These are phyloP conservation scores for Lepidopterella palustris DNA, from an alignment of 495 filamentous ascomycete species.

Conservation along the genomic window DNA sequence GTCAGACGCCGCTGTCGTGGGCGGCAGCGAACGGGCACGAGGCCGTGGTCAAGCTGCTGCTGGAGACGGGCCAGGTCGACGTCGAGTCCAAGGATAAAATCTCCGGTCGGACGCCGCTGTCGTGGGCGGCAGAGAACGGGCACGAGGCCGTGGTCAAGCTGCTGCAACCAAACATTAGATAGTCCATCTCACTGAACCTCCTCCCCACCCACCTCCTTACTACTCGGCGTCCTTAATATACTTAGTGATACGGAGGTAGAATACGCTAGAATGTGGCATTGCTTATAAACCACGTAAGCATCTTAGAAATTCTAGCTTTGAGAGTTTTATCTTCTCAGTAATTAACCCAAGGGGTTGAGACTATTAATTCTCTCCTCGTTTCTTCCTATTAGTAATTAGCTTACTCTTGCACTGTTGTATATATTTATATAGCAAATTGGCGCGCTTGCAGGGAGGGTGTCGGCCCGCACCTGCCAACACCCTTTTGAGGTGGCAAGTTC, in stretches of 20 bases:
- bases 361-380: background rate
- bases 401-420: background rate
- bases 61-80: too few relatives aligned
- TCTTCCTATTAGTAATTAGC: background rate
- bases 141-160: too few relatives aligned
- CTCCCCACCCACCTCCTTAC: background rate
- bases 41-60: too few relatives aligned
- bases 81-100: too few relatives aligned
- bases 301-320: background rate
- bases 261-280: background rate
- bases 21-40: too few relatives aligned
- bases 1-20: too few relatives aligned
- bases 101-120: too few relatives aligned
- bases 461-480: too few relatives aligned
- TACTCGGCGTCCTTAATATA: background rate
- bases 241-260: background rate
- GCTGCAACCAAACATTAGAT: slow-evolving; percentile 1
- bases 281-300: background rate
- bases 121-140: too few relatives aligned
- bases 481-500: background rate
- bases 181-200: background rate
- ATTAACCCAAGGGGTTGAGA: background rate
- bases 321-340: background rate
- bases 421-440: background rate
- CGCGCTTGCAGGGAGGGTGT: background rate